Evolutionary conservation across 768 basidiomycete species (phyloP).

Genomic region (Amyloporia xantha): DNA sequence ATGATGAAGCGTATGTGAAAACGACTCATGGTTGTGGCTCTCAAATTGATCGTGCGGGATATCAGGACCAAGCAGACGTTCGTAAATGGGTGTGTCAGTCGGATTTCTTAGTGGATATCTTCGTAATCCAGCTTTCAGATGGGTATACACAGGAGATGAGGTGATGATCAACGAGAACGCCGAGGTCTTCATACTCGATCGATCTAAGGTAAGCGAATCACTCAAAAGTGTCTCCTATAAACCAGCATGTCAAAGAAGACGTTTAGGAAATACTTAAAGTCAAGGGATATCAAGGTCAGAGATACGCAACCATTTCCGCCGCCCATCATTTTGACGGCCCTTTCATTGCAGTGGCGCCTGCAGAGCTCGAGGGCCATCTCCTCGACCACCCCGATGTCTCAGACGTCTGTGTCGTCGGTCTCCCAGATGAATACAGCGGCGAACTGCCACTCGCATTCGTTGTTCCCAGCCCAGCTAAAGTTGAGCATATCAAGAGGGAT

Average conservation of each 20-base stretch:
- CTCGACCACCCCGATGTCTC: constrained; percentile 40
- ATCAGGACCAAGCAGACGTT: constrained; percentile 60
- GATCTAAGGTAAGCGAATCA: constrained; percentile 58
- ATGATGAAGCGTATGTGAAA: constrained; percentile 14
- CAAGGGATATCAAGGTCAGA: constrained; percentile 33
- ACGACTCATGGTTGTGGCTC: background rate
- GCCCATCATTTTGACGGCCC: background rate
- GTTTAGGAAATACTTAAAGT: constrained; percentile 67
- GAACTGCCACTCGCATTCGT: constrained; percentile 71
- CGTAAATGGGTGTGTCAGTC: constrained; percentile 45
- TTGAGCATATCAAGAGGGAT: constrained; percentile 28
- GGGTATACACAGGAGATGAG: constrained; percentile 64
- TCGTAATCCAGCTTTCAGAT: too few species aligned
- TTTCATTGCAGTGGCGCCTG: constrained; percentile 24
- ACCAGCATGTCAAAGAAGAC: too few species aligned
- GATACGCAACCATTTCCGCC: constrained; percentile 10
- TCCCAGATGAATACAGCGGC: constrained; percentile 72
- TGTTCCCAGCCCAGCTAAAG: constrained; percentile 38
- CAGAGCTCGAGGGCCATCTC: constrained; percentile 31
- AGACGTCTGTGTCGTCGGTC: constrained; percentile 37
- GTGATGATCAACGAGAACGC: constrained; percentile 46
- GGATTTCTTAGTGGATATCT: too few species aligned
- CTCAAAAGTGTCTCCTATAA: too few species aligned
- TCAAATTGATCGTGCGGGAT: constrained; percentile 5
- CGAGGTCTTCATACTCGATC: constrained; percentile 56